A percentile compares a stretch with the other conserved stretches of the same genome.
These are phyloP conservation scores for Annulohypoxylon stygium DNA, from an alignment of 495 filamentous ascomycete species.

Conservation along the genomic window DNA sequence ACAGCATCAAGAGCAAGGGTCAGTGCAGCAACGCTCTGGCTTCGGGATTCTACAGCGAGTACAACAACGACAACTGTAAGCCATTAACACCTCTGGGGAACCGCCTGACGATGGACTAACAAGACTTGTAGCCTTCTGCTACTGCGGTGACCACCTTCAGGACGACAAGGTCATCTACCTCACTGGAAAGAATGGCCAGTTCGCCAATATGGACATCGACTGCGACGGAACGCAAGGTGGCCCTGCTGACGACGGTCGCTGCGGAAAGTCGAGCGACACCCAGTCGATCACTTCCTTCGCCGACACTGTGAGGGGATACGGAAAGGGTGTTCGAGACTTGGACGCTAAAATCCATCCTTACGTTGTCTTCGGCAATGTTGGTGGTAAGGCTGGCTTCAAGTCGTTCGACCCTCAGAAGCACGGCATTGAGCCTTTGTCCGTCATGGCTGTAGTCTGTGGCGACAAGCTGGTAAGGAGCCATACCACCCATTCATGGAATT, in stretches of 20 bases:
- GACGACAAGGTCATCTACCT: constrained; percentile 56
- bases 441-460: constrained; percentile 74
- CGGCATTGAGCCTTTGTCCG: constrained; percentile 69
- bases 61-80: constrained; percentile 53
- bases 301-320: constrained; percentile 58
- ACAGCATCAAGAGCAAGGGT: constrained; percentile 52
- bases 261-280: constrained; percentile 62
- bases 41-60: constrained; percentile 54
- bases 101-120: neutral
- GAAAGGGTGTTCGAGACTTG: constrained; percentile 66
- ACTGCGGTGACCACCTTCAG: constrained; percentile 57
- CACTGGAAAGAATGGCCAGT: constrained; percentile 48
- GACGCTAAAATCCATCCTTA: constrained; percentile 73
- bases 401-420: constrained; percentile 62
- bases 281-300: constrained; percentile 70
- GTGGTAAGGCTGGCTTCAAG: constrained; percentile 57
- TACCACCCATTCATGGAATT: neutral
- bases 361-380: constrained; percentile 74
- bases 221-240: constrained; percentile 71
- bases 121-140: constrained; percentile 49
- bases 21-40: constrained; percentile 53
- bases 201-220: constrained; percentile 74
- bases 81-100: neutral
- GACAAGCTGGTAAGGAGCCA: constrained; percentile 61
- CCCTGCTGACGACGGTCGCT: constrained; percentile 62